phyloP scores from a whole-genome alignment of 2,329 filamentous ascomycete genomes.

The Pseudogymnoascus sp. region DNA sequence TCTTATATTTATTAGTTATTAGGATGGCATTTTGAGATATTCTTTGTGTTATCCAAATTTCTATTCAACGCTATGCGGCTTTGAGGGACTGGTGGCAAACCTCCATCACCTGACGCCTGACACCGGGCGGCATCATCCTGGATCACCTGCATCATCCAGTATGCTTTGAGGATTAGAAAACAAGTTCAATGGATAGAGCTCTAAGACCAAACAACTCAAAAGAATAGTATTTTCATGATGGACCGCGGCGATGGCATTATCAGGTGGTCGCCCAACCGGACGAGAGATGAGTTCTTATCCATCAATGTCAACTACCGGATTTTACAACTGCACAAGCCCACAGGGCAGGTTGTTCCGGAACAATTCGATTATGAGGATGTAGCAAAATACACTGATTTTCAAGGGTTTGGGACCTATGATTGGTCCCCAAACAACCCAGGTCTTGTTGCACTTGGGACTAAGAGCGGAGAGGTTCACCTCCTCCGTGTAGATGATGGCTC shows the following conservation, averaged over 20 bases:
- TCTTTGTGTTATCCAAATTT: neutral
- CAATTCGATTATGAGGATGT: constrained; percentile 51
- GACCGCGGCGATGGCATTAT: constrained; percentile 45
- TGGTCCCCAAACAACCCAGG: constrained; percentile 54
- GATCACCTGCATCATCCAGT: neutral
- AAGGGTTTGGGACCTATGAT: constrained; percentile 58
- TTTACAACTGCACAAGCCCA: constrained; percentile 57
- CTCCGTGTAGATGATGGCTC: constrained; percentile 65
- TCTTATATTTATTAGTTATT: neutral
- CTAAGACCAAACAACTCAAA: neutral
- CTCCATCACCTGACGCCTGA: neutral
- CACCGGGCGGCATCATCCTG: neutral
- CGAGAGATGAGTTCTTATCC: constrained; percentile 54
- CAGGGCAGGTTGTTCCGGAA: constrained; percentile 49
- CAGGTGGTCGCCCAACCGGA: constrained; percentile 57
- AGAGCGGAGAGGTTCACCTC: constrained; percentile 67
- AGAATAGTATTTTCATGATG: constrained; percentile 18
- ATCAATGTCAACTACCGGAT: constrained; percentile 58
- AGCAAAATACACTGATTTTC: constrained; percentile 55
- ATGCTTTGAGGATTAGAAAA: neutral
- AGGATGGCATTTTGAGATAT: neutral
- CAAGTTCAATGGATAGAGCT: neutral
- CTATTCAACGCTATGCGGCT: neutral
- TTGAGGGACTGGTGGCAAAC: neutral
- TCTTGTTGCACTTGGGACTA: constrained; percentile 68